Base-by-base conservation (phyloP, 2,329 filamentous ascomycete species). In the Pyrenochaeta sp. region DNA sequence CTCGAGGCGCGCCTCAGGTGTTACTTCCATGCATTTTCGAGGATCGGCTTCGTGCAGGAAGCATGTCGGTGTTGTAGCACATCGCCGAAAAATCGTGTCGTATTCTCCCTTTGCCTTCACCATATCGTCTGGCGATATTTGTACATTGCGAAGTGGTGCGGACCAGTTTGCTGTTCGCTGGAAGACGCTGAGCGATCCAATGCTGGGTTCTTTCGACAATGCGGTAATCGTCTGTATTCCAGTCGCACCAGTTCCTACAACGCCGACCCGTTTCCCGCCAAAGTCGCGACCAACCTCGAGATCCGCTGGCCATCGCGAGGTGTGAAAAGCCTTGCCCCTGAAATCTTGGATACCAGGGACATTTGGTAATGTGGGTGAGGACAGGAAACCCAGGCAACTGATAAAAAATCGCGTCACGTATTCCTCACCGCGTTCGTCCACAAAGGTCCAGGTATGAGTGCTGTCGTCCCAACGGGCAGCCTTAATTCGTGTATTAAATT, bases 201-300 rank as follows among this genome's bases (percentile, higher is more conserved):
- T 88, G 0, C 17, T 48, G 29, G 21, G 60, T 27, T 39, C 39
- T 35, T 55, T 62, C n/a, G 46, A 57, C 18, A 65, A 36, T 9
- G 54, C 55, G 9, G 61, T 62, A 17, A 56, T 59, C 32, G 86
- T 81, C 60, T 88, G 86, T 1, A 88, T 82, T 0, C 85, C 86
- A 0, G 84, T 83, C 0, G 85, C 82, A 1, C 86, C 86, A 0
- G 84, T 88, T 12, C 86, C 86, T 40, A 88, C 83, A 58, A 88
- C 79, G 11, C 82, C 86, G 44, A 83, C 80, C 17, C 79, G 77
- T 67, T 88, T 88, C 1, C 47, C 47, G 12, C 40, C 31, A 32
- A 58, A 56, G 42, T 56, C 45, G 18, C 42, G 33, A 21, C 39
- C 75, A 32, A 85, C 77, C 36, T 82, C 76, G 30, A 86, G 72